A percentile compares a stretch with the other conserved stretches of the same genome.
Evolutionary conservation across 1,284 basidiomycete genomes (phyloP).

Genomic region (Puccinia triticina): DNA sequence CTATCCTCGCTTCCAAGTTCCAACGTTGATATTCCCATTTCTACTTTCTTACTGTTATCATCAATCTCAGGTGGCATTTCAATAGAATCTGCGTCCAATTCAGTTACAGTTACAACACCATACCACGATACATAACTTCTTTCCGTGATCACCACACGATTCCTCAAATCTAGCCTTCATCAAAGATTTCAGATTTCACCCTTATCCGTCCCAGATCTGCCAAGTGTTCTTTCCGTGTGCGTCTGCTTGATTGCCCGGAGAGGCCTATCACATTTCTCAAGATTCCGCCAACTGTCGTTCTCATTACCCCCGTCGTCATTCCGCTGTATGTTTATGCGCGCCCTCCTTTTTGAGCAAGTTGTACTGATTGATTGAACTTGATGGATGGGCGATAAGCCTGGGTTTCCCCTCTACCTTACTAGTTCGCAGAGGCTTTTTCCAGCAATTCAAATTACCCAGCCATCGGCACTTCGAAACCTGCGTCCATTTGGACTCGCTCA

Average conservation of each 20-base stretch:
- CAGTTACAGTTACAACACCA: conserved; percentile 13
- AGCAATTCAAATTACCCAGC: background rate
- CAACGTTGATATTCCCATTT: conserved; percentile 34
- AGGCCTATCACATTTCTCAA: background rate
- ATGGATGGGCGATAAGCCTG: conserved; percentile 14
- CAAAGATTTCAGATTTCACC: conserved; percentile 26
- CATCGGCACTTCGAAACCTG: background rate
- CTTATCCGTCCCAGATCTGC: conserved; percentile 19
- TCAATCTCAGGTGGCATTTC: conserved; percentile 34
- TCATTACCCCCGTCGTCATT: background rate
- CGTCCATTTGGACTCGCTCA: conserved; percentile 14
- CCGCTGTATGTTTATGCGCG: background rate
- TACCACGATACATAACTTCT: conserved; percentile 9
- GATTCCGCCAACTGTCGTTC: background rate
- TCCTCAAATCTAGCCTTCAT: conserved; percentile 28
- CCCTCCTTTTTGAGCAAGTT: background rate
- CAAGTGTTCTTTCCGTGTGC: background rate
- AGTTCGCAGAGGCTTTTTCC: conserved; percentile 4
- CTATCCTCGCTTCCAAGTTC: conserved; percentile 27
- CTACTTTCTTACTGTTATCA: conserved; percentile 31
- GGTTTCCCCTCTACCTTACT: background rate
- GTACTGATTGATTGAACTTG: conserved; percentile 24
- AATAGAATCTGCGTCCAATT: conserved; percentile 21
- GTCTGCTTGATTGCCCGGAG: background rate
- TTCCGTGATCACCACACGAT: conserved; percentile 31